Evolutionary conservation across 495 filamentous ascomycete species (phyloP).

Genomic region (Sordaria brevicollis): DNA sequence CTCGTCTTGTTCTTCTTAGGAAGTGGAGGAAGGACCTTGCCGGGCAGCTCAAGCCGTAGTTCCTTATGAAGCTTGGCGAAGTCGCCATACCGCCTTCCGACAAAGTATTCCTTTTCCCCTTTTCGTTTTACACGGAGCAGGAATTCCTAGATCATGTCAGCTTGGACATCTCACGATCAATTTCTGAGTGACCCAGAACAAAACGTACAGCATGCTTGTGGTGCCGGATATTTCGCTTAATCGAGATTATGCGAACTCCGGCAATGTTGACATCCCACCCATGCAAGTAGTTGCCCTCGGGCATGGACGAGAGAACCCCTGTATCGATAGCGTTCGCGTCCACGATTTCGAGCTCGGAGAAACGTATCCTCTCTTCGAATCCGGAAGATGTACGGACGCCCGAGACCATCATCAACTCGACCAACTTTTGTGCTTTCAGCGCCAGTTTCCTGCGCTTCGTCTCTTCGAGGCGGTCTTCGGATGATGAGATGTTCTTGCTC

Average conservation of each 20-base stretch:
- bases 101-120: slow-evolving; percentile 58
- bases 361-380: slow-evolving; percentile 92
- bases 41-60: slow-evolving; percentile 77
- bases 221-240: slow-evolving; percentile 79
- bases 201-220: slow-evolving; percentile 80
- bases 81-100: slow-evolving; percentile 81
- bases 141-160: slow-evolving; percentile 60
- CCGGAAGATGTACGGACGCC: slow-evolving; percentile 92
- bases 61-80: slow-evolving; percentile 71
- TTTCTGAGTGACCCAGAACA: neutral
- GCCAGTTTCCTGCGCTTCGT: slow-evolving; percentile 92
- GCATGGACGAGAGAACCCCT: slow-evolving; percentile 72
- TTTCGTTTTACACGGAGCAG: slow-evolving; percentile 70
- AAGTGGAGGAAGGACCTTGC: slow-evolving; percentile 77
- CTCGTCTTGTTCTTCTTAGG: slow-evolving; percentile 84
- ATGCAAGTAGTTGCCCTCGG: slow-evolving; percentile 83
- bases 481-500: slow-evolving; percentile 94
- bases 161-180: neutral
- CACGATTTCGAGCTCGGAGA: slow-evolving; percentile 92
- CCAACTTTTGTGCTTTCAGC: slow-evolving; percentile 83
- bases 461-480: slow-evolving; percentile 89
- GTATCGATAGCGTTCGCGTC: slow-evolving; percentile 86
- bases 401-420: slow-evolving; percentile 99
- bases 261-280: slow-evolving; percentile 97
- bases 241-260: slow-evolving; percentile 66